Base-by-base conservation (phyloP, 225 moss, liverwort and hornwort species). In the Marchantia polymorpha region DNA sequence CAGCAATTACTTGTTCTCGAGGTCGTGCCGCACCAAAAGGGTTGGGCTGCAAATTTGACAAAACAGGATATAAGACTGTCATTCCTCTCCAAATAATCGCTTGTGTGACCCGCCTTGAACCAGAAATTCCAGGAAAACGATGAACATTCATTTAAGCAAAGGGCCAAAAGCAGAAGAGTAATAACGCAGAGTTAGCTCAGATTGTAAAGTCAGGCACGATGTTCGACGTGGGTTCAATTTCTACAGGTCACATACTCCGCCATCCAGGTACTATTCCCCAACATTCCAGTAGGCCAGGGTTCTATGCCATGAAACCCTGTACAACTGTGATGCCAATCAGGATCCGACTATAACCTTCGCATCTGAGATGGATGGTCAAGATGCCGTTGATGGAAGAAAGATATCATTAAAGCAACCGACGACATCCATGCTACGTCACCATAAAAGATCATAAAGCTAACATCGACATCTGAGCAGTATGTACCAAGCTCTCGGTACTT, bases 11-110 rank as follows among this genome's bases (percentile, higher is more conserved):
- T 92, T 99, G 97, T 81, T 99, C 97, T 52, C 97, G 90, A 20
- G 97, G 97, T 80, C 97, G 88, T 73, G 97, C 97, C n/a, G 94
- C 93, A 81, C 97, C 97, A 79, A 99, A 99, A 0, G 97, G 97
- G 88, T 90, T 99, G 80, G 97, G 97, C 97, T 99, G 89, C 83
- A 87, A 19, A 64, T 2, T 79, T 31, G 15, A n/a, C 29, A 10
- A 77, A 50, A 13, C 77, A 77, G 12, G 20, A 60, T 26, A 26
- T 20, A 26, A 26, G 29, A 74, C 14, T 67, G 67, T 74, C 47
- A 54, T 58, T 75, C 20, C 29, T 19, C 15, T 0, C 75, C 17
- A 73, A 52, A 9, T 7, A 16, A 54, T 53, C 5, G 13, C 52
- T 20, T 6, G 53, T 29, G 7, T 26, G 25, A 2, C 22, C 14